Evolutionary conservation across 495 filamentous ascomycete genomes (phyloP), one percentile per base, ranked within the genome.

Genomic region (Hypoxylon fragiforme): DNA sequence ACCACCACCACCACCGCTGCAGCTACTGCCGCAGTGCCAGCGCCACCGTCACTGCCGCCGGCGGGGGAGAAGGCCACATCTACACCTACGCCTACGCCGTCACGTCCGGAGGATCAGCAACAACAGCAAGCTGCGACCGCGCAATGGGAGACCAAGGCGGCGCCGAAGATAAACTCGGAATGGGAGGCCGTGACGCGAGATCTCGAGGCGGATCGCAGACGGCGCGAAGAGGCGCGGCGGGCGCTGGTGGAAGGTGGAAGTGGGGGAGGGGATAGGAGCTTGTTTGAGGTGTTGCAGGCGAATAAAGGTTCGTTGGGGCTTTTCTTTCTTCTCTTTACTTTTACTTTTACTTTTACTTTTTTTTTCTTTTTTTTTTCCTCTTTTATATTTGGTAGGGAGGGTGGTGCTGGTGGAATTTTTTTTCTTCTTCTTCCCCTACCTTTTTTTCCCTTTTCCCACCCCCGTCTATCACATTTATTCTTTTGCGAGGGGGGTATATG

Each of bases 241-340:
- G 44, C 64, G 28, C 55, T 50, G 28, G 68, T 77, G 32, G 77
- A 76, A 26, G 70, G 74, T 39, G 81, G 84, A 52, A 72, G 81
- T 38, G 79, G 72, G 11, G 60, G 26, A 26, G 87, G 32, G 12
- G 40, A 87, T 14, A 89, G 85, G 74, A 88, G 84, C 40, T 77
- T 98, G 30, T 98, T 77, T 67, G 94, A 96, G 39, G 82, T 92
- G 4, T 71, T 98, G 41, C 85, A 97, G 73, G 88, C 86, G 47
- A 97, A 97, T 68, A 97, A 97, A 84, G 91, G 91, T 95, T 75
- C 70, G 72, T 73, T 20, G 13, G 14, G 7, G 37, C 26, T 14
- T 50, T 24, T 43, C 22, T 36, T 18, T 43, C 24, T 39, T 15
- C 8, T 28, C 35, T 8, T 13, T 36, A 18, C 16, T 24, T 30